Percentiles rank a stretch among this genome's conserved stretches.
These are phyloP conservation scores for Hygrocybe punicea DNA, from an alignment of 768 basidiomycete genomes.

Conservation along the genomic window DNA sequence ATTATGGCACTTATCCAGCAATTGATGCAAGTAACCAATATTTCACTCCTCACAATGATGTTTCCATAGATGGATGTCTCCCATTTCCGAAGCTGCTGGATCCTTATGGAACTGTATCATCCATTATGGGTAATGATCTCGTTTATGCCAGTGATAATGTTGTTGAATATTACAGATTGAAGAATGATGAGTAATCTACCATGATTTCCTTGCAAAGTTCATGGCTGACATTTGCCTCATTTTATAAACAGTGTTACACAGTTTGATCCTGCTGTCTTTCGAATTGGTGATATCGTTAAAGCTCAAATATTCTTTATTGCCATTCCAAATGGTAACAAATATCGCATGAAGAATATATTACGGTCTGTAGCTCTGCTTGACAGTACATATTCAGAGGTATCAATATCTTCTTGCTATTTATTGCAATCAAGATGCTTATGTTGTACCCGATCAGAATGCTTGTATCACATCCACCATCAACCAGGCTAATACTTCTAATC, in stretches of 20 bases:
- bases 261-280: too few species aligned
- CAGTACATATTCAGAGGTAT: too few species aligned
- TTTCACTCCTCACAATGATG: not conserved
- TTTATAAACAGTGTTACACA: too few species aligned
- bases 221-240: too few species aligned
- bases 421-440: not conserved
- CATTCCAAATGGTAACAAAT: too few species aligned
- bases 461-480: not conserved
- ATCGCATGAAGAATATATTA: too few species aligned
- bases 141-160: not conserved
- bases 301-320: too few species aligned
- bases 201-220: not conserved
- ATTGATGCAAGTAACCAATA: not conserved
- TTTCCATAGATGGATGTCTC: not conserved
- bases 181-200: not conserved
- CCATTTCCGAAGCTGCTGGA: not conserved
- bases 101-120: not conserved
- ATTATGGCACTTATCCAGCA: not conserved
- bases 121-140: too few species aligned
- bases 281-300: too few species aligned
- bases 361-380: too few species aligned
- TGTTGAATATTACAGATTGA: not conserved
- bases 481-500: not conserved
- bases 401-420: too few species aligned
- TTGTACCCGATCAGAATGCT: not conserved